A percentile compares a stretch with the other conserved stretches of the same genome.
Evolutionary conservation across 2,329 filamentous ascomycete genomes (phyloP).

Genomic region (Fusarium torulosum): DNA sequence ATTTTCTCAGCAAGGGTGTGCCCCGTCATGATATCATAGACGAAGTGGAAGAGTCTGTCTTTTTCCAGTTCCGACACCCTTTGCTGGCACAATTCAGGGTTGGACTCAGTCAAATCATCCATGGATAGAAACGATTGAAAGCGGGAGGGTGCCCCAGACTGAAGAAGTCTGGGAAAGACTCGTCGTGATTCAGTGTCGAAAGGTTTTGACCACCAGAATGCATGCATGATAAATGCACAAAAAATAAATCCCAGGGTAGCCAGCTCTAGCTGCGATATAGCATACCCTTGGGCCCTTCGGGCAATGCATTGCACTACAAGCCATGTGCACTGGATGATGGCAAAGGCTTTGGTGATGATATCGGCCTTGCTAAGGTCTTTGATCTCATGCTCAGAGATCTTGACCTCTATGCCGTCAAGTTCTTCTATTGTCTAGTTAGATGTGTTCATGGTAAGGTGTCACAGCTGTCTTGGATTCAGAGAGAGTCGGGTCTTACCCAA

Average conservation of each 20-base stretch:
- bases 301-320: not conserved
- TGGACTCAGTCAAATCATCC: not conserved
- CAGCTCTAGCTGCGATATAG: not conserved
- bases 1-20: too few relatives aligned
- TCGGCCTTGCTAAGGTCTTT: not conserved
- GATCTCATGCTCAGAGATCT: fast-evolving
- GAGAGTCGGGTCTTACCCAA: too few relatives aligned
- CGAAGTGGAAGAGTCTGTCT: too few relatives aligned
- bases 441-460: too few relatives aligned
- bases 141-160: fast-evolving
- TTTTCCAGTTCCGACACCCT: not conserved
- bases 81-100: fast-evolving
- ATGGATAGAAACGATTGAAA: fast-evolving
- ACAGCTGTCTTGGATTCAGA: too few relatives aligned
- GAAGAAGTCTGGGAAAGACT: fast-evolving
- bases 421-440: too few relatives aligned
- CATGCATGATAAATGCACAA: not conserved
- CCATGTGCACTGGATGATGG: not conserved
- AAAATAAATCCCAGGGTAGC: not conserved
- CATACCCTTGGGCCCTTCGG: fast-evolving
- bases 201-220: not conserved
- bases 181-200: not conserved
- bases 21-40: too few relatives aligned
- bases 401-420: too few relatives aligned
- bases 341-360: not conserved